Evolutionary conservation across 139 green algal genomes (phyloP), one percentile per base, ranked within the genome.

Genomic region (Eudorina sp.): DNA sequence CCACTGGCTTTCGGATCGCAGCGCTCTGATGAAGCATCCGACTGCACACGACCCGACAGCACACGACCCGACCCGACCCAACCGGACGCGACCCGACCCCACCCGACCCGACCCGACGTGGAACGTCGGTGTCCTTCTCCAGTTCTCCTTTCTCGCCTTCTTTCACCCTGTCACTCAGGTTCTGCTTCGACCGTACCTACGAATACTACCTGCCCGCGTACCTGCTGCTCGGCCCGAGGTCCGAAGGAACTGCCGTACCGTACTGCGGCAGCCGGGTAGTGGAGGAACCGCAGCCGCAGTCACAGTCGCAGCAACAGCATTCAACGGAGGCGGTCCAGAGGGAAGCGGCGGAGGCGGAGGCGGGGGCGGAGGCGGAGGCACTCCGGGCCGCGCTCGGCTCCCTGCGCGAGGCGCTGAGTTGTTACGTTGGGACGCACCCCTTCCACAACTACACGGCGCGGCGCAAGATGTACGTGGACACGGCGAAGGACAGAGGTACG

Each of bases 141-240:
- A n/a, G n/a, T n/a, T n/a, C n/a, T n/a, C n/a, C n/a, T n/a, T n/a
- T n/a, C n/a, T n/a, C n/a, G n/a, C n/a, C n/a, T n/a, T n/a, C n/a
- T n/a, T n/a, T n/a, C n/a, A n/a, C n/a, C n/a, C n/a, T n/a, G n/a
- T n/a, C n/a, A n/a, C n/a, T n/a, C 60, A 86, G 80, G 43, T 77
- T 86, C 64, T 98, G 96, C 90, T 93, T 96, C 91, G 92, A 89
- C 78, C 92, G 97, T 38, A 93, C 92, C 48, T 99, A 99, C 78
- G 97, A 99, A 91, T 99, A 99, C 93, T 95, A 98, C 64, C 88
- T 99, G 41, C 98, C 98, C 6, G 94, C 90, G 21, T 53, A 88
- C 82, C 66, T 78, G 46, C 68, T 88, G 81, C 23, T 88, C 68
- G 13, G 18, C 19, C 43, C 40, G 19, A 2, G 41, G 31, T n/a